Evolutionary conservation across 1,284 basidiomycete species (phyloP), one percentile per base, ranked within the genome.

Genomic region (Farysia itapuensis): DNA sequence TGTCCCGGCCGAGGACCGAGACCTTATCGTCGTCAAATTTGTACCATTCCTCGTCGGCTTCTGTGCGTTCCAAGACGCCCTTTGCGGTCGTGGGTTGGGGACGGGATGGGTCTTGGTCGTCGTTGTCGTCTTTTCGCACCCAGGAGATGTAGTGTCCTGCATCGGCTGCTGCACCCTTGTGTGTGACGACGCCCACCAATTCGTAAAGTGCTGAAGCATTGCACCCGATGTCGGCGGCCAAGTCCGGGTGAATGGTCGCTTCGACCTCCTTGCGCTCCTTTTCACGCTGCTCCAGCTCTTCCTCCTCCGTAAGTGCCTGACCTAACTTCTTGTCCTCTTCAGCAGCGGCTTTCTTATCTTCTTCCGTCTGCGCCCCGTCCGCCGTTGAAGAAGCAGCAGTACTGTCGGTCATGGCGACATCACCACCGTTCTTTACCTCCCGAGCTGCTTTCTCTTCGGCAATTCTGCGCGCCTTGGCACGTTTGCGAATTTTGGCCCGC

Each of bases 161-260:
- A 73, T 97, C 92, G 0, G 94, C 92, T 0, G 87, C 88, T 0
- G 91, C 85, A 14, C 95, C 95, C 77, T 98, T 98, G 82, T 97
- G 94, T 20, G 92, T 95, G 13, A 99, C 86, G 71, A 98, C 89
- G 85, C 89, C 88, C 44, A 89, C 85, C 26, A 93, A 83, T 46
- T 93, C 90, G 75, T 92, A 94, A 66, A 92, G 69, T 11, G 86
- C 90, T 13, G 83, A 86, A 21, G 82, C 77, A 73, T 86, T 90
- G 53, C 83, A 81, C 0, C 90, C 90, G 12, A 83, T 75, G 72
- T 93, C 90, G 2, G 75, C 79, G 69, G 82, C 84, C 44, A 90
- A 56, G 37, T 83, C 83, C 0, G 84, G 79, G 67, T 86, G 81
- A 6, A 91, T 80, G 9, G 89, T 80, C 20, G 77, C 80, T 2